Evolutionary conservation across 2,329 filamentous ascomycete genomes (phyloP), one percentile per base, ranked within the genome.

Genomic region (Ceratocystis cacaofunesta): DNA sequence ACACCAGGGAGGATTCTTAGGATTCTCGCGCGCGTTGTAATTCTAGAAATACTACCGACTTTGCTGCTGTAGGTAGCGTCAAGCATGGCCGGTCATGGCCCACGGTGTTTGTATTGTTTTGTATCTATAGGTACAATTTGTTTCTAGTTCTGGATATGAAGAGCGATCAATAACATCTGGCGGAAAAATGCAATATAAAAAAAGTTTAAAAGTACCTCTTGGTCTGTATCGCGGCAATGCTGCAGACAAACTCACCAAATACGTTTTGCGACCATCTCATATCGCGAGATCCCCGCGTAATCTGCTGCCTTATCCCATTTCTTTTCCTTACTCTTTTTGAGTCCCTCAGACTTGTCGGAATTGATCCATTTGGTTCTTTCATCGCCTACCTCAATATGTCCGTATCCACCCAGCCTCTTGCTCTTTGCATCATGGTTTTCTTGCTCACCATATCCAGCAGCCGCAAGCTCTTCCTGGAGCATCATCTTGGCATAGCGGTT

Each of bases 221-320:
- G 8, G 32, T 10, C 32, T 36, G 32, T 10, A 36, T 36, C 32
- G 32, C 32, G 32, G 32, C 32, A 36, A 36, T 10, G 32, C 32
- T 36, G 32, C 32, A 10, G 32, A 3, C 32, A 36, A 36, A 36
- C n/a, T 67, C 75, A 97, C 94, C 94, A 99, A 71, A 99, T 99
- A 73, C 94, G 82, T 80, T 96, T 97, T 0, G 90, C 90, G 70
- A 91, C 87, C 94, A 97, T 96, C 73, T 91, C 90, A 77, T 96
- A 99, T 71, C 94, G 81, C 80, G 84, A 68, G 85, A 90, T 73
- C 77, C 84, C 71, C 80, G 88, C 75, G 84, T 84, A 73, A 83
- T 78, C 76, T 3, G 67, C 69, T 1, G 74, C 72, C 1, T 69
- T 69, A 22, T 67, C 84, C 63, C 83, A 81, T 65, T 80, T 80